Evolutionary conservation across 495 filamentous ascomycete species (phyloP), one percentile per base, ranked within the genome.

Genomic region (Ascobolus immersus): DNA sequence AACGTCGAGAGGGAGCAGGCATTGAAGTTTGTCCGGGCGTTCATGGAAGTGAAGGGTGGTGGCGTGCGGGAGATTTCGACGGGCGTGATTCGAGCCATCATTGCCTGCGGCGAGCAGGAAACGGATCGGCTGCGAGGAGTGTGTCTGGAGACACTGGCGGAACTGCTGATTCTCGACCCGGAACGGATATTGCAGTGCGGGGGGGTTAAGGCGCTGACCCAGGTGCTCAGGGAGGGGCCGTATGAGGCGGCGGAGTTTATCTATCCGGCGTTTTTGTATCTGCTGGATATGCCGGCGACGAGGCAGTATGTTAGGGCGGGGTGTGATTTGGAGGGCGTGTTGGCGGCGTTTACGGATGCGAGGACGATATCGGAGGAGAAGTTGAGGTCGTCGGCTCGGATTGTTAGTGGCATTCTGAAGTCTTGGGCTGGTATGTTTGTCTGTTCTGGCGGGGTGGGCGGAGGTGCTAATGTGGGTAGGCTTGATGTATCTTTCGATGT

Each of bases 1-100:
- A 86, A 79, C 48, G 78, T 96, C 28, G 86, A 96, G 55, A 70
- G 86, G 29, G 86, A 96, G 50, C 86, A 96, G 53, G 86, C 86
- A 1, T 52, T 96, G 41, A 96, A 96, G 49, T 93, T 96, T 53
- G 77, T 93, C 17, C 67, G 86, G 36, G 78, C 81, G 5, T 96
- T 96, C 50, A 58, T 96, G 17, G 89, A 94, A 41, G 78, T 96
- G 43, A 91, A 93, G 47, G 79, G 78, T 41, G n/a, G n/a, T n/a
- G 86, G 86, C 10, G 73, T 89, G 4, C 61, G 61, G 28, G 86
- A 96, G 49, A 68, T 96, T 33, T 90, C 84, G 2, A 69, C 73
- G 41, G 71, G 74, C 2, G 67, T 96, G 17, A 68, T 90, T 10
- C 64, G 86, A 27, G 77, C 81, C 13, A 74, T 96, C 37, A 77